phyloP scores from a whole-genome alignment of 805 yeast species.

The Lachancea meyersii region DNA sequence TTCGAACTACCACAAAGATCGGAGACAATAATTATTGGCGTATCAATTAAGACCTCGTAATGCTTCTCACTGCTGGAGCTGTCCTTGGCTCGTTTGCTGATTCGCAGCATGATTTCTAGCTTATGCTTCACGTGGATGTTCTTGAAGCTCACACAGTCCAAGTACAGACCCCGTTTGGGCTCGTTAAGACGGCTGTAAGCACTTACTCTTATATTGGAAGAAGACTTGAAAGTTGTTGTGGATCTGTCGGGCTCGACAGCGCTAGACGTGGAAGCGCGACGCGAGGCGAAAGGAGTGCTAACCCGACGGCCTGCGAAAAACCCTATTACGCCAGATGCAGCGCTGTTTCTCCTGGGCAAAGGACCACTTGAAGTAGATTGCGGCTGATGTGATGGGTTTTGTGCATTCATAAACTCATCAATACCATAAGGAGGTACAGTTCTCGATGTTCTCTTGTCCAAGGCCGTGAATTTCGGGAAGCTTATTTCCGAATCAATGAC shows the following conservation, averaged over 20 bases:
- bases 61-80: slow-evolving; percentile 50
- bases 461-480: slow-evolving; percentile 27
- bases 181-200: slow-evolving; percentile 21
- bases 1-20: slow-evolving; percentile 35
- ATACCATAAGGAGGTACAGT: slow-evolving; percentile 32
- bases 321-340: slow-evolving; percentile 18
- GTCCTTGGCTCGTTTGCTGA: slow-evolving; percentile 48
- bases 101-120: slow-evolving; percentile 62
- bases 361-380: slow-evolving; percentile 7
- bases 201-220: slow-evolving; percentile 19
- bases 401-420: slow-evolving; percentile 20
- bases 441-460: slow-evolving; percentile 21
- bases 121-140: slow-evolving; percentile 61
- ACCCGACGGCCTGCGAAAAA: slow-evolving; percentile 16
- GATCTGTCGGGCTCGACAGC: slow-evolving; percentile 1
- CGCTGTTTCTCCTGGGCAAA: slow-evolving; percentile 11
- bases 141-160: slow-evolving; percentile 55
- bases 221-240: slow-evolving; percentile 16
- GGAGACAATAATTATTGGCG: slow-evolving; percentile 57
- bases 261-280: slow-evolving; percentile 8
- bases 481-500: slow-evolving; percentile 23
- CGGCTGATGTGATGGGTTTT: too few species aligned
- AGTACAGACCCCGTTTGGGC: slow-evolving; percentile 40
- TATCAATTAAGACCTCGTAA: slow-evolving; percentile 74
- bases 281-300: slow-evolving; percentile 4